Evolutionary conservation across 2,329 filamentous ascomycete species (phyloP).

Genomic region (Fusarium aywerte): DNA sequence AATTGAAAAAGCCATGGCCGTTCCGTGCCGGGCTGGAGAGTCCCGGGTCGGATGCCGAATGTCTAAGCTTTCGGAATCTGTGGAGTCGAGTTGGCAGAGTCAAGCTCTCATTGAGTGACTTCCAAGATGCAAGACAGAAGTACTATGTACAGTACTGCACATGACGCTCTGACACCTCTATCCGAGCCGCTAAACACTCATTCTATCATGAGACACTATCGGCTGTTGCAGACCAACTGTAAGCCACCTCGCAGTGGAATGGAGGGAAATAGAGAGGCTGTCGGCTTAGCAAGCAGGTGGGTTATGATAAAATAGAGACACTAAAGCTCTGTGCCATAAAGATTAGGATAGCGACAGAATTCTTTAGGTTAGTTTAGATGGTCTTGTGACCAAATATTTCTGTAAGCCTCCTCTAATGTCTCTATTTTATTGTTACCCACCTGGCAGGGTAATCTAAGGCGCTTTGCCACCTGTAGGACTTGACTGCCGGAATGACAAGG

Average conservation of each 20-base stretch:
- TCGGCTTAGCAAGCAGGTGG: no score
- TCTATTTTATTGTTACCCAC: no score
- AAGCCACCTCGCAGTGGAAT: neutral
- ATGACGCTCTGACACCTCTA: neutral
- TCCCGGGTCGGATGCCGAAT: neutral
- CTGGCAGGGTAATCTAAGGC: neutral
- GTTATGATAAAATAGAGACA: no score
- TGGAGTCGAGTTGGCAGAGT: neutral
- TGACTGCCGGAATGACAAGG: neutral
- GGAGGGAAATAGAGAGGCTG: constrained; percentile 11
- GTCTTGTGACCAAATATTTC: no score
- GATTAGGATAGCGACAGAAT: no score
- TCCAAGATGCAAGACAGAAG: neutral
- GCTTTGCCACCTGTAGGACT: neutral
- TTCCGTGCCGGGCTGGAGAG: constrained; percentile 12
- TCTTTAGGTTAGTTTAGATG: no score
- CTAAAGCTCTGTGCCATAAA: no score
- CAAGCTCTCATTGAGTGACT: constrained; percentile 14
- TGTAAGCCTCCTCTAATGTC: no score
- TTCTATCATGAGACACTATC: constrained; percentile 3
- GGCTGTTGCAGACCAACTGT: neutral
- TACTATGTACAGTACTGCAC: neutral
- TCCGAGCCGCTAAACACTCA: neutral
- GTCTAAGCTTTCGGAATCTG: constrained; percentile 4
- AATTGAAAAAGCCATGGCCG: constrained; percentile 12